Percentiles rank a stretch among this genome's conserved stretches.
Conservation (phyloP, 306 rosid genomes). For the Psophocarpus tetragonolobus region DNA sequence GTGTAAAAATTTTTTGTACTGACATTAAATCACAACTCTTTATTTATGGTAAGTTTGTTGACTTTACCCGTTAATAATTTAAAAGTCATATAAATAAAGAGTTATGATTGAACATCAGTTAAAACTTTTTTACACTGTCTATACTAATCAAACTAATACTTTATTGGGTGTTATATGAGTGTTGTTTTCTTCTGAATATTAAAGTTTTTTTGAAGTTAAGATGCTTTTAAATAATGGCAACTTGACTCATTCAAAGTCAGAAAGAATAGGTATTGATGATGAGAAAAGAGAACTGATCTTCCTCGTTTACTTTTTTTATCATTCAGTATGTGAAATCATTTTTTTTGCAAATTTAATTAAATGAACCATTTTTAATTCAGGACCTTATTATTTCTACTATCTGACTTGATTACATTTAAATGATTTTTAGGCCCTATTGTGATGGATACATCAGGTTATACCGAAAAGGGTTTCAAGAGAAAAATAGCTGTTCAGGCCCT, state of each 20-base stretch:
- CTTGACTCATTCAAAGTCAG: conserved; percentile 9
- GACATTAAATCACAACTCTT: too few species aligned
- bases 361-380: conserved; percentile 10
- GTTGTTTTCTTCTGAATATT: conserved; percentile 5
- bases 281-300: conserved; percentile 20
- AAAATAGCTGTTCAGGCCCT: conserved; percentile 90
- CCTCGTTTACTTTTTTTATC: neutral
- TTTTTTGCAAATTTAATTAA: conserved; percentile 14
- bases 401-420: conserved; percentile 30
- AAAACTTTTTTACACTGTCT: too few species aligned
- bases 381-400: conserved; percentile 17
- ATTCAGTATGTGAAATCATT: neutral
- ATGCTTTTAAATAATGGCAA: conserved; percentile 8
- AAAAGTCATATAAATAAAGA: too few species aligned
- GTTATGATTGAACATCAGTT: too few species aligned
- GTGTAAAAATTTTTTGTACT: too few species aligned
- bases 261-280: neutral
- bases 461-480: conserved; percentile 96
- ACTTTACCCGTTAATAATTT: too few species aligned
- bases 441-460: conserved; percentile 79
- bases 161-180: neutral
- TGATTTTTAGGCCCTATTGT: conserved; percentile 83
- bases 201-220: conserved; percentile 5
- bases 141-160: too few species aligned
- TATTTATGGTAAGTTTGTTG: too few species aligned